phyloP scores from a whole-genome alignment of 163 green algal genomes.

The Smithsoniella earleae region DNA sequence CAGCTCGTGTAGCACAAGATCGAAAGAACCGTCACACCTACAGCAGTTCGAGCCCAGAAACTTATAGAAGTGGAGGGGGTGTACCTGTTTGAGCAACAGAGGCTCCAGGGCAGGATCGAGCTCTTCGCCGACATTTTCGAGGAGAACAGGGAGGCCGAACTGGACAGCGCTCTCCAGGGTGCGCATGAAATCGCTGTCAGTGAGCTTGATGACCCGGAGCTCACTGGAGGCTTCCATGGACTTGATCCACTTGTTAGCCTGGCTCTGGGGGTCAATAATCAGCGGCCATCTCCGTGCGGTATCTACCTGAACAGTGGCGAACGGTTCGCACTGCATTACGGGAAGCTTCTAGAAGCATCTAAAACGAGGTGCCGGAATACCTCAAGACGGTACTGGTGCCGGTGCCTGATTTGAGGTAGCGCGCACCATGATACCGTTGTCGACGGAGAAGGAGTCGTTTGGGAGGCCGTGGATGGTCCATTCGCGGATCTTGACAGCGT shows the following conservation, averaged over 20 bases:
- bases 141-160: slow-evolving; percentile 54
- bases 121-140: slow-evolving; percentile 63
- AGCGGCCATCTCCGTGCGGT: slow-evolving; percentile 59
- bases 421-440: slow-evolving; percentile 68
- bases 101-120: slow-evolving; percentile 64
- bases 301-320: slow-evolving; percentile 5
- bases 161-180: slow-evolving; percentile 74
- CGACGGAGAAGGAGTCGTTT: slow-evolving; percentile 65
- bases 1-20: too few relatives aligned
- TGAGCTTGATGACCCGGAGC: slow-evolving; percentile 64
- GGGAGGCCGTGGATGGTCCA: slow-evolving; percentile 64
- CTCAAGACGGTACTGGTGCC: too few relatives aligned
- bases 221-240: slow-evolving; percentile 44
- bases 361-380: too few relatives aligned
- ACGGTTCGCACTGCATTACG: too few relatives aligned
- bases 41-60: too few relatives aligned
- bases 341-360: too few relatives aligned
- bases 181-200: slow-evolving; percentile 56
- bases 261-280: slow-evolving; percentile 62
- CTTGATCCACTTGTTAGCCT: slow-evolving; percentile 68
- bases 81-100: slow-evolving; percentile 53
- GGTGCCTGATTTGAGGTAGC: too few relatives aligned
- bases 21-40: too few relatives aligned
- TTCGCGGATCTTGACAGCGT: slow-evolving; percentile 63
- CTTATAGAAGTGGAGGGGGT: too few relatives aligned